Base-by-base conservation (phyloP, 306 rosid species). In the apple (Malus domestica) region DNA sequence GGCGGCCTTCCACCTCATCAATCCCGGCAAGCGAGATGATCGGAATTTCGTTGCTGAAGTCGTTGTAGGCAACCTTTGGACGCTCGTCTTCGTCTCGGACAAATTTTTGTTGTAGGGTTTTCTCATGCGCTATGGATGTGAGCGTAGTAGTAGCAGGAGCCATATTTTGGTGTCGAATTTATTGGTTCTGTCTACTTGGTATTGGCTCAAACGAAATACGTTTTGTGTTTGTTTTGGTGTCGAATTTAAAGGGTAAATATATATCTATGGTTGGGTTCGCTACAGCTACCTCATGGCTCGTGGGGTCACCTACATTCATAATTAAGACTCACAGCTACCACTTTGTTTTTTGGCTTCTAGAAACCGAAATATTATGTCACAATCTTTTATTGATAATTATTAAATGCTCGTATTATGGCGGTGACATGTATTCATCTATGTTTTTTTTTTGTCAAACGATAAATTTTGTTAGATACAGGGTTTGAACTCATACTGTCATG, bases 11-110 rank as follows among this genome's bases (percentile, higher is more conserved):
- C 0, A 55, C 73, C 5, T 79, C 91, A 23, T 90, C 92, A 15
- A 95, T 88, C 5, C 97, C 97, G 1, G 85, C 83, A 0, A 95
- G 87, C 0, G 99, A 95, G n/a, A 95, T 92, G 44, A 95, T 25
- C 0, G 99, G 99, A 8, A 95, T 85, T 25, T 88, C 97, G 11
- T 69, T 18, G 88, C 97, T 92, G 89, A 95, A 90, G 0, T 82
- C 35, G 67, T 95, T 82, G 90, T 92, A 88, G 3, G 99, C 90
- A 6, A 90, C 93, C 60, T 83, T 92, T 1, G 99, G 97, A 3
- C 99, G 95, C 80, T 95, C 97, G 4, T 89, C 93, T 61, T 92
- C 91, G 78, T 95, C 96, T 0, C 99, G 84, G 32, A 95, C 68
- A 77, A 92, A 95, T 45, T 86, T 83, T 0, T 88, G 65, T 18